Base-by-base conservation (phyloP, 768 basidiomycete species). In the Panaeolus papilionaceus region DNA sequence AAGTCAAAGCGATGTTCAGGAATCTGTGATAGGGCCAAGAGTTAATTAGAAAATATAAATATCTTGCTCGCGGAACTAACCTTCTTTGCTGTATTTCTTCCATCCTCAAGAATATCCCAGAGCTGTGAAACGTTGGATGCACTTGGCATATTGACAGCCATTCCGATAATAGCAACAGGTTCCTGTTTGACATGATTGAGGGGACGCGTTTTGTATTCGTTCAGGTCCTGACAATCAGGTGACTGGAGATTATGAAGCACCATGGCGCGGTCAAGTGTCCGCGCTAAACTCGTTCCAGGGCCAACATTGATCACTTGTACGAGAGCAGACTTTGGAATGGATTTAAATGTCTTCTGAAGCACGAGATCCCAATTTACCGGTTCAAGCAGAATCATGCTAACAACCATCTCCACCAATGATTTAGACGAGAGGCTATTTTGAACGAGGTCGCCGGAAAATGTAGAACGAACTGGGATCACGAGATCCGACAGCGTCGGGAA, bases 161-260 rank as follows among this genome's bases (percentile, higher is more conserved):
- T 91, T 9, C 92, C 92, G 61, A 92, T 79, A 66, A 92, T 86
- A 0, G 92, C 92, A 61, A 93, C 86, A 3, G 87, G 84, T 58
- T 86, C 75, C 38, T 73, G 71, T 45, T 74, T 72, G 63, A 64
- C 39, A 11, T 38, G 61, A 1, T 26, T 42, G 9, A 38, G 51
- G 14, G 37, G 20, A 8, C 47, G 14, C 4, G 12, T 37, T 51
- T 23, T 38, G 2, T 62, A 47, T 18, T 66, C 68, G 20, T 47
- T 66, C 28, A 68, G 63, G 38, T 75, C 72, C 26, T 75, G 83
- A n/a, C 66, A 64, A 64, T 82, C 74, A 54, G 75, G 64, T 33
- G 70, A 63, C 1, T 68, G 61, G 10, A 70, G 67, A 62, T 49
- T 61, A 23, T 67, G 66, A 61, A 68, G 70, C 33, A 76, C 72